Conservation (phyloP, 495 filamentous ascomycete species). For the Penicillium flavigenum region DNA sequence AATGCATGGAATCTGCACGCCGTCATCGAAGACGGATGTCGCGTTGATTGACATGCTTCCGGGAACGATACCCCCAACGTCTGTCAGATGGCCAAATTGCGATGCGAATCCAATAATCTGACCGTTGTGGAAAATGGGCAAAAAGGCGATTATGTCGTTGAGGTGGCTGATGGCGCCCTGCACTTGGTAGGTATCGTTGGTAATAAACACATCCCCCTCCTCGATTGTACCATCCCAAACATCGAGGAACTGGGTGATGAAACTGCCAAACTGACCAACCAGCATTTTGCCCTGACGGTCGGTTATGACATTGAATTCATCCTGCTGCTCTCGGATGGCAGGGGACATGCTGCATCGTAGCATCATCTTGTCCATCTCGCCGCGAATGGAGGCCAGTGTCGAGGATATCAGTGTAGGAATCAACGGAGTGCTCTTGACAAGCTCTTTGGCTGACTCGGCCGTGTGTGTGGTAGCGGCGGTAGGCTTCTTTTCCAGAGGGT, state of each 20-base stretch:
- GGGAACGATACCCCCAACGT: conserved; percentile 51
- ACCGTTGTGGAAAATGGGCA: conserved; percentile 47
- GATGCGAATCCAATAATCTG: conserved; percentile 48
- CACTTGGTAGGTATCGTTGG: conserved; percentile 52
- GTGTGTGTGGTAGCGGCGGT: conserved; percentile 16
- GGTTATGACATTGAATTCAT: conserved; percentile 55
- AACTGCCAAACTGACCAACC: conserved; percentile 52
- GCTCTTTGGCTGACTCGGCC: conserved; percentile 28
- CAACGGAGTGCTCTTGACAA: conserved; percentile 38
- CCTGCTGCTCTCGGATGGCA: conserved; percentile 52
- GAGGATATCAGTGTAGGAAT: conserved; percentile 42
- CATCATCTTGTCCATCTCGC: conserved; percentile 54
- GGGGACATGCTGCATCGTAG: conserved; percentile 52
- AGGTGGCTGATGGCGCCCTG: conserved; percentile 50
- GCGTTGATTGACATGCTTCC: conserved; percentile 54
- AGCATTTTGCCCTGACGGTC: conserved; percentile 49
- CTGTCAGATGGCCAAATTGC: conserved; percentile 53
- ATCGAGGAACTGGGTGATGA: conserved; percentile 49
- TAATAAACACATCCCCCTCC: conserved; percentile 51
- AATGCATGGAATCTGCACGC: conserved; percentile 51
- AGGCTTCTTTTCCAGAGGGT: conserved; percentile 26
- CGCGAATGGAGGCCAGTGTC: conserved; percentile 46
- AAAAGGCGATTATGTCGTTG: conserved; percentile 49
- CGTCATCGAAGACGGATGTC: conserved; percentile 51
- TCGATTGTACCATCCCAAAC: conserved; percentile 47